phyloP scores from a whole-genome alignment of 208 protist species.

The Crithidia mellificae region DNA sequence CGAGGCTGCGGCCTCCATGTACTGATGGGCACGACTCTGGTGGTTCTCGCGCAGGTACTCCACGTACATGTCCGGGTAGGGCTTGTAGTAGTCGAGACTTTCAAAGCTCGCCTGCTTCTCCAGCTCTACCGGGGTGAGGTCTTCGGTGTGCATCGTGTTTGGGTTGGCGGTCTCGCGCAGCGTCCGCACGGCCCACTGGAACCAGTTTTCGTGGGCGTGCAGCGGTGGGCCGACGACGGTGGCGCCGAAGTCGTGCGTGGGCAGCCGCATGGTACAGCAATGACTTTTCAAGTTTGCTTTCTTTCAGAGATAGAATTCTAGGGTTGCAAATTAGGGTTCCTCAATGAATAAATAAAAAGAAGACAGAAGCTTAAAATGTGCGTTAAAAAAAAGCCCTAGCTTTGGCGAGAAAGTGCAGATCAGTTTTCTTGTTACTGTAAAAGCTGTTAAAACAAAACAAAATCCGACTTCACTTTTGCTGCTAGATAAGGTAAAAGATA shows the following conservation, averaged over 20 bases:
- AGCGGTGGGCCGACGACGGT: constrained; percentile 9
- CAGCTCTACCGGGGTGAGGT: constrained; percentile 48
- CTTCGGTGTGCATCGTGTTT: constrained; percentile 44
- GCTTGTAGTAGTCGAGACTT: constrained; percentile 83
- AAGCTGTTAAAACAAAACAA: no score
- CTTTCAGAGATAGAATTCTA: no score
- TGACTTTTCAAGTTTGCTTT: no score
- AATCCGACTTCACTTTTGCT: no score
- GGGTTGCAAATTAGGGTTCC: no score
- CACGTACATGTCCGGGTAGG: constrained; percentile 85
- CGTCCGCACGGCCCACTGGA: constrained; percentile 29
- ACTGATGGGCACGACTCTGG: constrained; percentile 10
- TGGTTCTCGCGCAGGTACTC: constrained; percentile 58
- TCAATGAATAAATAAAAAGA: neutral
- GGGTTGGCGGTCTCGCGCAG: constrained; percentile 75
- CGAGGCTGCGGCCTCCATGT: constrained; percentile 5
- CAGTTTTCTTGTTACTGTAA: neutral
- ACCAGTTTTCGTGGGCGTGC: constrained; percentile 9
- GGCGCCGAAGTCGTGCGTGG: constrained; percentile 13
- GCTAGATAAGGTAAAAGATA: no score
- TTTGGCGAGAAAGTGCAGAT: neutral
- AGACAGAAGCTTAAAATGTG: neutral
- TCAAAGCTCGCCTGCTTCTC: constrained; percentile 76
- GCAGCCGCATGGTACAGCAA: constrained; percentile 11
- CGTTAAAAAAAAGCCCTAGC: no score